Conservation (phyloP, 192 early-diverging fungal genomes). For the Lobulomyces angularis region DNA sequence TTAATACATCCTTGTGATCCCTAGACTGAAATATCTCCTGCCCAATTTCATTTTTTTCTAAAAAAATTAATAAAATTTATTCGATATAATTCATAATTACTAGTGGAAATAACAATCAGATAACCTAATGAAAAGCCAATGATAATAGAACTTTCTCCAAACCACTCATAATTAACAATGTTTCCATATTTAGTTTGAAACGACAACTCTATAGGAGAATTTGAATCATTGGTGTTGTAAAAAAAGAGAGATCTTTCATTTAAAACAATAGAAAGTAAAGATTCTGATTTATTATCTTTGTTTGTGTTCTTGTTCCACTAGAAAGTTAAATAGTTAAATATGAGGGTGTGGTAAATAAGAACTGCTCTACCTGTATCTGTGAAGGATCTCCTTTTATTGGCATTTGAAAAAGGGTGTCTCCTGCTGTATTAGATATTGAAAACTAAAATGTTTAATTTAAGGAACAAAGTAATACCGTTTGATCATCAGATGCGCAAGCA, state of each 20-base stretch:
- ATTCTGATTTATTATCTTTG: constrained; percentile 15
- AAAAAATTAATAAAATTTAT: constrained; percentile 5
- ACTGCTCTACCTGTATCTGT: constrained; percentile 18
- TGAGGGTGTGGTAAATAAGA: background rate
- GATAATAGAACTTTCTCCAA: constrained; percentile 27
- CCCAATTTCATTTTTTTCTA: constrained; percentile 28
- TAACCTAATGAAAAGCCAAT: constrained; percentile 34
- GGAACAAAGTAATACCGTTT: constrained; percentile 17
- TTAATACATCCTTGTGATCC: constrained; percentile 26
- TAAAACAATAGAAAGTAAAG: constrained; percentile 28
- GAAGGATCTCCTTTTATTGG: constrained; percentile 31
- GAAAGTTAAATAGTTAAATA: background rate
- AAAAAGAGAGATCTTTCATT: constrained; percentile 25
- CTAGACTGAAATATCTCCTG: constrained; percentile 33
- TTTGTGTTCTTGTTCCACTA: constrained; percentile 15
- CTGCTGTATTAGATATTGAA: constrained; percentile 28
- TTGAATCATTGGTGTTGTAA: constrained; percentile 20
- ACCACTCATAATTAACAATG: constrained; percentile 36
- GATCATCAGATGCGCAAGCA: constrained; percentile 32
- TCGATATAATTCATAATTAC: constrained; percentile 4
- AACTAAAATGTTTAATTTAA: constrained; percentile 13
- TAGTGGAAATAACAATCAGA: constrained; percentile 35
- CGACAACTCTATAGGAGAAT: constrained; percentile 33
- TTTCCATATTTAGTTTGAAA: constrained; percentile 35
- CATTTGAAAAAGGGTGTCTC: constrained; percentile 35